Base-by-base conservation (phyloP, 1,139 yeast genomes). In the Yamadazyma membranifaciens region DNA sequence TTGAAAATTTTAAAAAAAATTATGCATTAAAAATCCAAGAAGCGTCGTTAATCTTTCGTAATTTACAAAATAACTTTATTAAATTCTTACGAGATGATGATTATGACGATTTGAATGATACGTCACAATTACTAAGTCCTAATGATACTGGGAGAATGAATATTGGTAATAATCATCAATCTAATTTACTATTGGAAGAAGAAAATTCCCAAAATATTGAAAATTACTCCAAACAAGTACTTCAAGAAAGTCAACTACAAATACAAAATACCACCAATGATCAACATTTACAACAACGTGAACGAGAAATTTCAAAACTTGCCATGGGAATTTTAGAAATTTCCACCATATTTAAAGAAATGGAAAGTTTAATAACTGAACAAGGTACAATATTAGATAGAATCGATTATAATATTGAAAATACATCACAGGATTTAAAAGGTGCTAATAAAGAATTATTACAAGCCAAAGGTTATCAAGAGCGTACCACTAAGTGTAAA, bases 261-360 rank as follows among this genome's bases (percentile, higher is more conserved):
- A 69, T 40, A 2, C 35, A 38, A 25, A 27, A 22, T 13, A 75
- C 59, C 31, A 52, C 39, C 67, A 48, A 46, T 29, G 48, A 49
- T 29, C 53, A 49, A 25, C 36, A 37, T 43, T 65, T 87, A 32
- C 75, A 81, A 42, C 89, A 85, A 50, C 73, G 98, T 43, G 98
- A 92, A 57, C 77, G 80, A 40, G 98, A 92, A 56, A 92, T 94
- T 37, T 84, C 86, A 24, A 85, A 84, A 51, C 75, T 94, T 42
- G 98, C 98, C 3, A 88, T 87, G 72, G 96, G 97, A 34, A 95
- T 92, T 33, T 68, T 92, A 27, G 99, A 92, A 60, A 86, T 92
- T 2, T 86, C 94, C 34, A 88, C 94, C 2, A 92, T 94, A 40
- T 92, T 92, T 67, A 85, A 87, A 58, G 98, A 94, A 56, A 79